Conservation (phyloP, 2,329 filamentous ascomycete genomes). For the Verticillium zaregamsianum region DNA sequence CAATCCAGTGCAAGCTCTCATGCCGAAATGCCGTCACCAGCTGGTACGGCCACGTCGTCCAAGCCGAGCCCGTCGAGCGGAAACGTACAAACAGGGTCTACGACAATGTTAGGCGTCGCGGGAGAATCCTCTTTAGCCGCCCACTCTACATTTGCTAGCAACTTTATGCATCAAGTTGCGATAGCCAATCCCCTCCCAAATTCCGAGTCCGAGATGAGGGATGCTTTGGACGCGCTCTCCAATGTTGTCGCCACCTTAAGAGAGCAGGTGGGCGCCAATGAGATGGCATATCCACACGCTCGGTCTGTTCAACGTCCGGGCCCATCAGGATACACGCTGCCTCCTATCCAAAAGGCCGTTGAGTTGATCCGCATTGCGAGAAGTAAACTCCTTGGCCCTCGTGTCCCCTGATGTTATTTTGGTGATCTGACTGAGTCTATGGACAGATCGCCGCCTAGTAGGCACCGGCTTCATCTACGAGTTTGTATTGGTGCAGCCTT, state of each 20-base stretch:
- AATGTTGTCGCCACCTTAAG: constrained; percentile 18
- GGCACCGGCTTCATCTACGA: constrained; percentile 20
- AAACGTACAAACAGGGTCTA: neutral
- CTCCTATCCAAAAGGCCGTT: constrained; percentile 4
- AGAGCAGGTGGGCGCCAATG: constrained; percentile 13
- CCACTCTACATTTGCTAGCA: constrained; percentile 39
- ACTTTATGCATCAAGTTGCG: constrained; percentile 33
- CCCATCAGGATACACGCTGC: constrained; percentile 1
- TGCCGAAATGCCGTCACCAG: neutral
- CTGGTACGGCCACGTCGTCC: neutral
- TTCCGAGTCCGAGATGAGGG: constrained; percentile 22
- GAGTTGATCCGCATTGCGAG: constrained; percentile 4
- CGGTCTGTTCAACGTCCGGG: neutral
- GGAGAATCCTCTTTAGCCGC: constrained; percentile 39
- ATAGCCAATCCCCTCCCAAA: constrained; percentile 17
- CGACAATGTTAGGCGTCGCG: constrained; percentile 20
- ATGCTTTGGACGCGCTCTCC: constrained; percentile 25
- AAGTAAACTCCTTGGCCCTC: neutral
- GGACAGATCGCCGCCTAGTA: constrained; percentile 7
- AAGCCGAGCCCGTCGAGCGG: neutral
- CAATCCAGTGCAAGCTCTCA: neutral
- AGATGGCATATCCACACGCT: constrained; percentile 17
- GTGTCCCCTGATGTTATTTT: neutral
- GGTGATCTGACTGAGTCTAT: neutral
- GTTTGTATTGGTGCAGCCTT: constrained; percentile 22